Base-by-base conservation (phyloP, 176 grass and related monocot species). In the Oryza coarctata region DNA sequence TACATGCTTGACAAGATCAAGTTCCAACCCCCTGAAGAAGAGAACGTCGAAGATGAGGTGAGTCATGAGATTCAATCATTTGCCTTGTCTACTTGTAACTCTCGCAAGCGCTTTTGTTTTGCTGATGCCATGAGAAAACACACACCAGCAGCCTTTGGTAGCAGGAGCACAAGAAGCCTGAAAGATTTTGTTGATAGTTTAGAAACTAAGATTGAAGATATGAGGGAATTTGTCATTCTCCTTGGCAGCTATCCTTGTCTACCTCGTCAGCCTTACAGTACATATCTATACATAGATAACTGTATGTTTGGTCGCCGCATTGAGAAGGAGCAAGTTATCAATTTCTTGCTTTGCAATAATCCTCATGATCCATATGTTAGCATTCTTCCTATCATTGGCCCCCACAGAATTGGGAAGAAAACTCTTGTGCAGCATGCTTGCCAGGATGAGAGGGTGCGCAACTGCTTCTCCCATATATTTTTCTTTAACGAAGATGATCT, bases 381-480 rank as follows among this genome's bases (percentile, higher is more conserved):
- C 35, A 62, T 80, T 29, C 75, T 88, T 73, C 80, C 90, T 26
- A 43, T 92, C 17, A 32, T 92, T 2, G 90, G 83, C 11, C 74
- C 43, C 1, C 23, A 1, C 3, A 78, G 75, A 57, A 87, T 77
- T 2, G 87, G 90, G 11, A 92, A 89, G 83, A 89, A 49, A 65
- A 92, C 82, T 20, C 80, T 87, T 9, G 80, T 81, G 34, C 83
- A 83, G 3, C 87, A 92, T 85, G 86, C 71, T 84, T 89, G 76
- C 75, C 27, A 62, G 9, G 75, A 92, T 73, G 75, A 85, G 36
- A 84, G 75, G 43, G 80, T 92, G 58, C 34, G 52, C 12, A 22
- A 0, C 43, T 35, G 10, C 69, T 86, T 89, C 80, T 30, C 73
- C 17, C 15, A 80, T 12, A 71, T 71, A 27, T 15, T 29, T 4